phyloP scores from a whole-genome alignment of 225 moss, liverwort and hornwort species.

The Physcomitrium patens region DNA sequence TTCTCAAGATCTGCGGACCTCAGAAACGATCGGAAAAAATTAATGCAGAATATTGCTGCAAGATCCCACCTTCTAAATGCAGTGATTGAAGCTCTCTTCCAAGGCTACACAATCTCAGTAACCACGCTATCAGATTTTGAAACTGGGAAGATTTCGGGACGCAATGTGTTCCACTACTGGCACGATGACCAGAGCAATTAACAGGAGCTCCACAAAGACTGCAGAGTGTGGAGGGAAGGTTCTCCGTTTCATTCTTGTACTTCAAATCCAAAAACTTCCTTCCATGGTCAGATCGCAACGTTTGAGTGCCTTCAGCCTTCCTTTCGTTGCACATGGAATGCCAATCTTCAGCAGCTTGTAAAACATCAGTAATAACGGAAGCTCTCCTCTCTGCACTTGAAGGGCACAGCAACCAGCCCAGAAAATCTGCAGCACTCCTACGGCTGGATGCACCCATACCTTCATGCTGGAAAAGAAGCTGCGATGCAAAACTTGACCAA shows the following conservation, averaged over 20 bases:
- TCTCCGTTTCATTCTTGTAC: neutral
- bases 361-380: conserved; percentile 30
- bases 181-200: conserved; percentile 23
- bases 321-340: conserved; percentile 30
- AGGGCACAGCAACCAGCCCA: conserved; percentile 52
- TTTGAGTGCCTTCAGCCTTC: conserved; percentile 3
- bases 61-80: conserved; percentile 28
- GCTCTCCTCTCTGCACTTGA: conserved; percentile 41
- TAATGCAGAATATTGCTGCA: neutral
- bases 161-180: conserved; percentile 9
- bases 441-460: conserved; percentile 17
- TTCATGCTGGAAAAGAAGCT: conserved; percentile 35
- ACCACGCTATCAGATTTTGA: conserved; percentile 36
- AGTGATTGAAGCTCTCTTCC: conserved; percentile 28
- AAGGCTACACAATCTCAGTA: conserved; percentile 33
- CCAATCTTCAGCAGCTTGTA: conserved; percentile 40
- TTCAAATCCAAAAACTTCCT: conserved; percentile 9
- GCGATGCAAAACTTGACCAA: conserved; percentile 45
- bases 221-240: conserved; percentile 22
- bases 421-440: conserved; percentile 42
- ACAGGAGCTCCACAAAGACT: conserved; percentile 37
- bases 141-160: conserved; percentile 23
- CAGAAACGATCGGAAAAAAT: neutral
- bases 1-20: neutral
- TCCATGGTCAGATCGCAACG: neutral